These are phyloP conservation scores for Ilex asprella DNA, from an alignment of 257 asterid species.

Conservation along the genomic window DNA sequence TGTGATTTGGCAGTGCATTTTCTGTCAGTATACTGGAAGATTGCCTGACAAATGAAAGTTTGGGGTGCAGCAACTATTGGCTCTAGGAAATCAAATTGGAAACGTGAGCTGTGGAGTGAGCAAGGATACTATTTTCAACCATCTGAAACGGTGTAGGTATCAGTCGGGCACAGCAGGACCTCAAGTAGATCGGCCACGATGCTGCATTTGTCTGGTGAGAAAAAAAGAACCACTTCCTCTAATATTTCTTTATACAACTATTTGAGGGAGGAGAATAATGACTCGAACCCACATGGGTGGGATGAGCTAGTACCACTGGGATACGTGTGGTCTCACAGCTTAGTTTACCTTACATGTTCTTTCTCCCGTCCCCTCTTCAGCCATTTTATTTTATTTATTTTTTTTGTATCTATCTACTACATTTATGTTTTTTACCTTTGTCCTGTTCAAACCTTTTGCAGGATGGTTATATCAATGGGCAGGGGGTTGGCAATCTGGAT, in stretches of 20 bases:
- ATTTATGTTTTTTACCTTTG: too few species aligned
- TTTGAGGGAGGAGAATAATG: too few species aligned
- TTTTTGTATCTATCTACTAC: too few species aligned
- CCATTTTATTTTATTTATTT: too few species aligned
- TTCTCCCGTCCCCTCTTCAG: too few species aligned
- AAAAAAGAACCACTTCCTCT: too few species aligned
- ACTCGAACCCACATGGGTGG: too few species aligned
- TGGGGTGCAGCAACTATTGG: background rate
- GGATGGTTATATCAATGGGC: slow-evolving; percentile 8
- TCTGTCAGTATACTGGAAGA: background rate
- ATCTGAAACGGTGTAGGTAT: background rate
- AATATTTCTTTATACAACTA: too few species aligned
- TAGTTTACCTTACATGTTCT: too few species aligned
- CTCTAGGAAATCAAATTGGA: background rate
- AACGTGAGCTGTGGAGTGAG: background rate
- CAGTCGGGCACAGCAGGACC: background rate
- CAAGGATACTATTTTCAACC: background rate
- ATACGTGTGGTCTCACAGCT: too few species aligned
- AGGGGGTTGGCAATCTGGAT: slow-evolving; percentile 3
- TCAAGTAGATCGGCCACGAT: background rate
- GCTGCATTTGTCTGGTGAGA: background rate
- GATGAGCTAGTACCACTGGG: too few species aligned
- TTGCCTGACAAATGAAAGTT: background rate
- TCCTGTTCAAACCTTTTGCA: background rate
- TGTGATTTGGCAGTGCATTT: too few species aligned